These are phyloP conservation scores for Pugionium dolabratum DNA, from an alignment of 345 rosid genomes.

Conservation along the genomic window DNA sequence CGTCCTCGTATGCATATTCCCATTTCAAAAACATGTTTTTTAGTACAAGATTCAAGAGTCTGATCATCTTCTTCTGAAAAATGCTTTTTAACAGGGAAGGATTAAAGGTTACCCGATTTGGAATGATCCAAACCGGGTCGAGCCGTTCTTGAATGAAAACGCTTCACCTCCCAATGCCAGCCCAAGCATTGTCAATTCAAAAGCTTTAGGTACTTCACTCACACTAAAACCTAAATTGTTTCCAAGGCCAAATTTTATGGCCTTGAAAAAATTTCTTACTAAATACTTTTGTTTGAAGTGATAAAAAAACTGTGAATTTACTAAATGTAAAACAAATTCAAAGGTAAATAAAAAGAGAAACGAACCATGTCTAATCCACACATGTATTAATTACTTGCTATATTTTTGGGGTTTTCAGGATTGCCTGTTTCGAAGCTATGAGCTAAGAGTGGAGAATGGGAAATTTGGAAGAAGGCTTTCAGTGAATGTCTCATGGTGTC, in stretches of 20 bases:
- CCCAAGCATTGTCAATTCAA: conserved; percentile 92
- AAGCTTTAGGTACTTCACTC: conserved; percentile 56
- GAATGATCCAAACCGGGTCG: conserved; percentile 73
- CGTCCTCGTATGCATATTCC: conserved; percentile 60
- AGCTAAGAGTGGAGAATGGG: conserved; percentile 28
- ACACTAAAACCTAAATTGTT: not conserved
- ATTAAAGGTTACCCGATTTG: conserved; percentile 89
- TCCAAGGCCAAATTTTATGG: not conserved
- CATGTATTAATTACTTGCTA: conserved; percentile 10
- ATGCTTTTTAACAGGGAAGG: conserved; percentile 59
- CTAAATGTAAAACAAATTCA: not conserved
- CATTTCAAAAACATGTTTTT: not conserved
- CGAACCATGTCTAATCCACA: not conserved
- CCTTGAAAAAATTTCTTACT: too few relatives aligned
- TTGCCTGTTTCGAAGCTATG: conserved; percentile 83
- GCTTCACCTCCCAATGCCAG: conserved; percentile 78
- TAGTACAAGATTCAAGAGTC: not conserved
- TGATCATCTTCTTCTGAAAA: conserved; percentile 15
- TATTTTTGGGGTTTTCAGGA: conserved; percentile 47
- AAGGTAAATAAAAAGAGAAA: not conserved
- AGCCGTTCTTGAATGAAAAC: conserved; percentile 77
- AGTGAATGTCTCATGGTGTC: conserved; percentile 23
- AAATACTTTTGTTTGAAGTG: not conserved
- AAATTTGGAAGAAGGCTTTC: conserved; percentile 5
- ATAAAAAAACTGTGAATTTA: not conserved